Conservation (phyloP, 306 rosid genomes). For the Gastrolobium bilobum region DNA sequence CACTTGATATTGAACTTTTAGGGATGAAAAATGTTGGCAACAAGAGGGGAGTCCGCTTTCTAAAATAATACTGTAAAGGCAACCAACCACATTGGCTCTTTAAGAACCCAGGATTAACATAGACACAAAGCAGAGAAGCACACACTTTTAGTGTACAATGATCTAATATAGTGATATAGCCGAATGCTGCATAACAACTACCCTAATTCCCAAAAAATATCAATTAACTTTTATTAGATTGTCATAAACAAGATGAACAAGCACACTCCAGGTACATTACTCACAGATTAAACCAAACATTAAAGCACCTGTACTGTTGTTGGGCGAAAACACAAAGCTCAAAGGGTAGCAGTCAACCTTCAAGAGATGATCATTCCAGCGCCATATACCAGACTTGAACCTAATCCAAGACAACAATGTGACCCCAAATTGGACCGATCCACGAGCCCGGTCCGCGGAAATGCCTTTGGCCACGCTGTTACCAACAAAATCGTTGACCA, state of each 20-base stretch:
- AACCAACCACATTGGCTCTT: no score
- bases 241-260: background rate
- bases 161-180: no score
- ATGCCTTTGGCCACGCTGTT: conserved; percentile 9
- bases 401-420: conserved; percentile 11
- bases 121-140: no score
- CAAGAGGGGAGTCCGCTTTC: no score
- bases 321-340: background rate
- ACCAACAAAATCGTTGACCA: background rate
- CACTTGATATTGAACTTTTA: no score
- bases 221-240: background rate
- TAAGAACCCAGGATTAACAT: no score
- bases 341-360: conserved; percentile 37
- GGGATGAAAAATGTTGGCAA: no score
- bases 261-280: background rate
- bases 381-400: conserved; percentile 26
- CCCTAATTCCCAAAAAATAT: background rate
- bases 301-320: conserved; percentile 42
- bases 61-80: no score
- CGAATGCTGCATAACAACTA: no score
- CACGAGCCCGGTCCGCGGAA: conserved; percentile 25
- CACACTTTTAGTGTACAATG: no score
- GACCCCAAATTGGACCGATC: conserved; percentile 37
- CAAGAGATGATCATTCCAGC: conserved; percentile 6
- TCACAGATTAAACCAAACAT: conserved; percentile 25